Percentiles rank a stretch among this genome's conserved stretches.
Evolutionary conservation across 352 stramenopile genomes (phyloP).

Genomic region (Pythium dissotocum): DNA sequence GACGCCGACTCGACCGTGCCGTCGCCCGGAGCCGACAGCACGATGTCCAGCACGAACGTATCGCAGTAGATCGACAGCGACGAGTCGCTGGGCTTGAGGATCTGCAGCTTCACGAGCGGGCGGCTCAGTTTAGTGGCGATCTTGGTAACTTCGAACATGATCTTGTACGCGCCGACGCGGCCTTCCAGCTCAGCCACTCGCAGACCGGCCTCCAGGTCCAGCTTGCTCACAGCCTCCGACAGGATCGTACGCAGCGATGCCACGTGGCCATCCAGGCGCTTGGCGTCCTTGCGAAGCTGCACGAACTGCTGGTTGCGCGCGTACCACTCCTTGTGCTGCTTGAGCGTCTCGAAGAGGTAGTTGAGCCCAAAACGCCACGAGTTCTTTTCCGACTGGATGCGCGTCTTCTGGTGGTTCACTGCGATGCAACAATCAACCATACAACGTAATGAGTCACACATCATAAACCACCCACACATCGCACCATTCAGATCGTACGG

Average conservation of each 20-base stretch:
- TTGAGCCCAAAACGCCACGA: conserved; percentile 88
- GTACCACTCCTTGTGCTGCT: conserved; percentile 90
- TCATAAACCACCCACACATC: not conserved
- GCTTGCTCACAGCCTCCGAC: conserved; percentile 80
- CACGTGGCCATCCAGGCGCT: conserved; percentile 79
- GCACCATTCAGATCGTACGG: conserved; percentile 31
- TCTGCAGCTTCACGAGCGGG: conserved; percentile 83
- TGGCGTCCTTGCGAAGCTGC: conserved; percentile 82
- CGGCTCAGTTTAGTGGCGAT: conserved; percentile 85
- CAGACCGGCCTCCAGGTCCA: conserved; percentile 80
- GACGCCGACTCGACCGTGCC: conserved; percentile 76
- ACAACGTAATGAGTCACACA: not conserved
- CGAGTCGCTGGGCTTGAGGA: conserved; percentile 84
- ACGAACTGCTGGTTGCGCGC: conserved; percentile 88
- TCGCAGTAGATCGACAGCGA: conserved; percentile 88
- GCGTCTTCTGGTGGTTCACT: conserved; percentile 78
- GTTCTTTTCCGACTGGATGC: conserved; percentile 82
- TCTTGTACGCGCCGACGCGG: conserved; percentile 82
- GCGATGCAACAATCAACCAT: conserved; percentile 4
- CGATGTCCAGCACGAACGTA: conserved; percentile 88
- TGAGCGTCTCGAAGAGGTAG: conserved; percentile 89
- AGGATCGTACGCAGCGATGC: conserved; percentile 65
- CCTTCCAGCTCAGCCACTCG: conserved; percentile 84
- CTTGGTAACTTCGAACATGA: conserved; percentile 90
- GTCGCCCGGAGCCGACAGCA: conserved; percentile 39